Base-by-base conservation (phyloP, 306 rosid species). In the Macrotyloma uniflorum region DNA sequence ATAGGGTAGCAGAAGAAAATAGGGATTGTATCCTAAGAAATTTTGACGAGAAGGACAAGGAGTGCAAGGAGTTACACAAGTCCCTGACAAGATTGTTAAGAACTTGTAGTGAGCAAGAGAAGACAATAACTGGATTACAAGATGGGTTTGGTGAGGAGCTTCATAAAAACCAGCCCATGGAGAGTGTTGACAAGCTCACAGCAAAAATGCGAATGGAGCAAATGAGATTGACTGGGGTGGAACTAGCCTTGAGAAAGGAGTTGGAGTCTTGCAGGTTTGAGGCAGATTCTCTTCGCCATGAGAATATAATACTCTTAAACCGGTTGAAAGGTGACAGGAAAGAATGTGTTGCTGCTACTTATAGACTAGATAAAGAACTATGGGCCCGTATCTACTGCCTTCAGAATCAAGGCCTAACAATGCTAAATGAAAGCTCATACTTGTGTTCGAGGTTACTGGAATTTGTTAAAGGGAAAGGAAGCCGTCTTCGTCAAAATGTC, bases 101-200 rank as follows among this genome's bases (percentile, higher is more conserved):
- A 78, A 90, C 91, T 76, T 96, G 94, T 89, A 78, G 82, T 46
- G 99, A 96, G 80, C 99, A 96, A 85, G 97, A 91, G 89, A 96
- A 88, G 89, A 88, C 99, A 65, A 87, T 93, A 28, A 73, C 83
- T 23, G 93, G 97, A 51, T 86, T 93, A 74, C 87, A 87, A 22
- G 97, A 91, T 75, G 80, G 80, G 66, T 84, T 83, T 67, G 68
- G 83, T 23, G 91, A 86, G 83, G 83, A 89, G 70, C 71, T 86
- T 64, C 75, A 69, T 75, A 81, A 78, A 70, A 87, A 64, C 78
- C 92, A 78, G 45, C 45, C 90, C 53, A 46, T 22, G 72, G 97
- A 87, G 84, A 86, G 88, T 64, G 66, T 75, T 59, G 93, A 91
- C 70, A 87, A 87, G 84, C 86, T 79, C 42, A 53, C 85, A 65